A percentile compares a stretch with the other conserved stretches of the same genome.
Conservation (phyloP, 306 rosid species). For the Styphnolobium japonicum region DNA sequence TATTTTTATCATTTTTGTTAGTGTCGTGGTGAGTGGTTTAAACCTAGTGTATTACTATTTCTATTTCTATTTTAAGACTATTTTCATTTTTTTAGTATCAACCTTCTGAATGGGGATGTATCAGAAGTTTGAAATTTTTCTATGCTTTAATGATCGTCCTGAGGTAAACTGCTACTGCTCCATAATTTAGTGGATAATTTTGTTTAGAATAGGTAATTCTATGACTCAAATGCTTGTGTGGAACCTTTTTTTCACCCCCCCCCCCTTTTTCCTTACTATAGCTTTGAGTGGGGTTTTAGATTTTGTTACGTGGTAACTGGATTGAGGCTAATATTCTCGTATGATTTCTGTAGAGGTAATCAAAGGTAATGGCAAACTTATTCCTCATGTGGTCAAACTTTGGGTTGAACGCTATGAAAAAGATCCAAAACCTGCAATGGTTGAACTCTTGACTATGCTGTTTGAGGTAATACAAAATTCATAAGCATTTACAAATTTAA, state of each 20-base stretch:
- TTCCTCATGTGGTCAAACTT: constrained; percentile 71
- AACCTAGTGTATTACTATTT: neutral
- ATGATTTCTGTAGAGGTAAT: constrained; percentile 64
- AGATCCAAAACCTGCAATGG: constrained; percentile 72
- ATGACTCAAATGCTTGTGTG: neutral
- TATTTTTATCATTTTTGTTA: neutral
- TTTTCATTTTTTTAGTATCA: neutral
- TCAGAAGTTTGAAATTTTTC: neutral
- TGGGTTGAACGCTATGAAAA: constrained; percentile 92
- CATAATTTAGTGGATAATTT: neutral
- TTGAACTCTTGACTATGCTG: constrained; percentile 78
- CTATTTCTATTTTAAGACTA: neutral
- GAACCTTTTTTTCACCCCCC: neutral
- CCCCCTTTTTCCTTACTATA: neutral
- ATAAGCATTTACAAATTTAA: constrained; percentile 1
- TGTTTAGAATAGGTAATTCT: neutral
- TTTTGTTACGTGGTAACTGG: constrained; percentile 6
- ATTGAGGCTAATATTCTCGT: constrained; percentile 22
- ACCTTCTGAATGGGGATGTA: neutral
- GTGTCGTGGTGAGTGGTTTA: neutral
- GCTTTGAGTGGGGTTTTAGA: neutral
- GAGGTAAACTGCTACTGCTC: neutral
- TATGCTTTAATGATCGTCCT: neutral
- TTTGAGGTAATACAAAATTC: constrained; percentile 61
- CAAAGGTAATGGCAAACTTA: constrained; percentile 72